Evolutionary conservation across 2,329 filamentous ascomycete species (phyloP).

Genomic region (Magnaporthiopsis incrustans): DNA sequence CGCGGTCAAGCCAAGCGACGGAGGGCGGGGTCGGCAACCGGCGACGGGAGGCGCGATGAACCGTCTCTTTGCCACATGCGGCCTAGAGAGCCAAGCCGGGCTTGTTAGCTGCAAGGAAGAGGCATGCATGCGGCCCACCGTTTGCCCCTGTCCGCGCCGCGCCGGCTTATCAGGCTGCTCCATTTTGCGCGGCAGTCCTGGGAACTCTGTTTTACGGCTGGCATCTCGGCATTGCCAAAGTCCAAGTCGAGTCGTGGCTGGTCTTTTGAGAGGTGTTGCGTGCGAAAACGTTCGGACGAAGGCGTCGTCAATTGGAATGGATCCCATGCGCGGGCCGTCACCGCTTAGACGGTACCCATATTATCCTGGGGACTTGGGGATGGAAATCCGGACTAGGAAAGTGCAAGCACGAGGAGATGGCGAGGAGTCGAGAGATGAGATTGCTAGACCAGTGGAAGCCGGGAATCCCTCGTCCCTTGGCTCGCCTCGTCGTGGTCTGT

Average conservation of each 20-base stretch:
- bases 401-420: not conserved
- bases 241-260: not conserved
- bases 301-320: too few species aligned
- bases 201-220: not conserved
- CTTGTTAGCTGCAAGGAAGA: too few species aligned
- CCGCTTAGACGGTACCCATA: not conserved
- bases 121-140: not conserved
- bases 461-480: not conserved
- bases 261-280: not conserved
- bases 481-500: not conserved
- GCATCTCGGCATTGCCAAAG: not conserved
- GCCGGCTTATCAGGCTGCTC: not conserved
- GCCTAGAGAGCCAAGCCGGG: not conserved
- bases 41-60: too few species aligned
- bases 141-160: not conserved
- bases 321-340: not conserved
- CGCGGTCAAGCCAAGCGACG: not conserved
- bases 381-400: not conserved
- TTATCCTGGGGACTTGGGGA: not conserved
- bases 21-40: not conserved
- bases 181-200: not conserved
- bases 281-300: not conserved
- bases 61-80: not conserved
- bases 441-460: too few species aligned
- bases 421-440: not conserved